Evolutionary conservation across 2,329 filamentous ascomycete genomes (phyloP).

Genomic region (Xylariaceae sp.): DNA sequence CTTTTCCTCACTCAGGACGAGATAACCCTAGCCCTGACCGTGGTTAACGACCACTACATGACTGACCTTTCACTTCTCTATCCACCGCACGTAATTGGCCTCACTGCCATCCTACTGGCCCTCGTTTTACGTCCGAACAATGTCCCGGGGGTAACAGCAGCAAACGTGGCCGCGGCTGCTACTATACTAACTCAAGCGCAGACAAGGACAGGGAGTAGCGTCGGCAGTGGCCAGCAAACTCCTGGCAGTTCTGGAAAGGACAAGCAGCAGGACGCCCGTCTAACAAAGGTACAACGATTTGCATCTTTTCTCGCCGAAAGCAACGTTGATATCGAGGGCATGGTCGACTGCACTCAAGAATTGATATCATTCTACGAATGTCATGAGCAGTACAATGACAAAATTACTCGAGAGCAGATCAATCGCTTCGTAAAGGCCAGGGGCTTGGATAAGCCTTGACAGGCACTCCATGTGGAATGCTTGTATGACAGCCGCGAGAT

Average conservation of each 20-base stretch:
- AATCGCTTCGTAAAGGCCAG: slow-evolving; percentile 55
- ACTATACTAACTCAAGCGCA: slow-evolving; percentile 46
- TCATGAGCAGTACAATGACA: slow-evolving; percentile 56
- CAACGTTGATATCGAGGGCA: slow-evolving; percentile 73
- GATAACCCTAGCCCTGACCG: slow-evolving; percentile 66
- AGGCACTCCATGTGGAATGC: background rate
- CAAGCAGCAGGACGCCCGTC: slow-evolving; percentile 48
- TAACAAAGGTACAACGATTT: slow-evolving; percentile 60
- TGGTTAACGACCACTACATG: slow-evolving; percentile 89
- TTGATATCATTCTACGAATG: slow-evolving; percentile 82
- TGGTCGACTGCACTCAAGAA: slow-evolving; percentile 87
- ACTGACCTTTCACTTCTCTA: slow-evolving; percentile 85
- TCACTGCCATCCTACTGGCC: slow-evolving; percentile 77
- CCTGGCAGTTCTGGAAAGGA: slow-evolving; percentile 36
- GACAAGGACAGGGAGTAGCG: slow-evolving; percentile 18
- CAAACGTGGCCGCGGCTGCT: slow-evolving; percentile 46
- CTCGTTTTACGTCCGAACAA: slow-evolving; percentile 67
- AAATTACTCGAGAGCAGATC: slow-evolving; percentile 52
- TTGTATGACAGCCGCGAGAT: background rate
- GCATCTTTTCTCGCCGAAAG: slow-evolving; percentile 82
- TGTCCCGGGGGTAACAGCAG: slow-evolving; percentile 29
- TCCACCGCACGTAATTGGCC: slow-evolving; percentile 80
- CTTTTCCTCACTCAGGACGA: slow-evolving; percentile 74
- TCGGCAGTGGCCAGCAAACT: slow-evolving; percentile 23
- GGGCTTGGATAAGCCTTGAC: slow-evolving; percentile 43